Percentiles rank a stretch among this genome's conserved stretches.
Conservation (phyloP, 73 alveolate genomes). For the Uronychia setigera region DNA sequence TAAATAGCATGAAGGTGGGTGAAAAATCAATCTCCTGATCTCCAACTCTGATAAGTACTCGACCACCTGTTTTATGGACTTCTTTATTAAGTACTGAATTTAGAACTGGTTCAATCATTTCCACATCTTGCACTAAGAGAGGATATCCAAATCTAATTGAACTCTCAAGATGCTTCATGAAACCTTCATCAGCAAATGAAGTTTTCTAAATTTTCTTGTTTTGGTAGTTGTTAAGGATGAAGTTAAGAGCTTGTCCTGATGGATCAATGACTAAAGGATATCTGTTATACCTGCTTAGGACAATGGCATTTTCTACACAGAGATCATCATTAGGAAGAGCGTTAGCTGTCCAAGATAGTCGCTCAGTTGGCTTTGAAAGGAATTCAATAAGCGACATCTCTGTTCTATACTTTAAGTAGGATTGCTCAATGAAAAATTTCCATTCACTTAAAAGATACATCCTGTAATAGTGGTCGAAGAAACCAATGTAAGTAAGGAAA, state of each 20-base stretch:
- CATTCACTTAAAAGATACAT: slow-evolving; percentile 66
- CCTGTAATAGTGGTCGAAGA: slow-evolving; percentile 98
- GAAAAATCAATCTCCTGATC: slow-evolving; percentile 99
- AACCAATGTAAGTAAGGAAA: slow-evolving; percentile 98
- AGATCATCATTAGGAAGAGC: slow-evolving; percentile 97
- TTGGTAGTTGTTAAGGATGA: slow-evolving; percentile 74
- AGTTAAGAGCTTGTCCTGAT: slow-evolving; percentile 93
- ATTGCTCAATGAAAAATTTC: slow-evolving; percentile 75
- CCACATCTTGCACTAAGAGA: slow-evolving; percentile 98
- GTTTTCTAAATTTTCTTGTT: slow-evolving; percentile 95
- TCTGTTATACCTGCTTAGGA: slow-evolving; percentile 95
- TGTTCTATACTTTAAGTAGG: slow-evolving; percentile 72
- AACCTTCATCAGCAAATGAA: slow-evolving; percentile 93
- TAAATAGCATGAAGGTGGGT: slow-evolving; percentile 94
- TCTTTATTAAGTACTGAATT: slow-evolving; percentile 98
- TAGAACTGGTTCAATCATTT: slow-evolving; percentile 98
- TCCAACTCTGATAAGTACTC: slow-evolving; percentile 98
- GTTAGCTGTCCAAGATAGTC: slow-evolving; percentile 95
- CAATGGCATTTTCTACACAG: slow-evolving; percentile 98
- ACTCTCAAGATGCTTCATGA: slow-evolving; percentile 98
- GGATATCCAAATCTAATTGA: slow-evolving; percentile 99
- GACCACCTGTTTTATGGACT: slow-evolving; percentile 98
- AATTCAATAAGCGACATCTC: slow-evolving; percentile 93
- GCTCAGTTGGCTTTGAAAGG: slow-evolving; percentile 97
- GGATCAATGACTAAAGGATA: slow-evolving; percentile 99